Evolutionary conservation across 2,329 filamentous ascomycete genomes (phyloP).

Genomic region (Ascochyta clinopodiicola): DNA sequence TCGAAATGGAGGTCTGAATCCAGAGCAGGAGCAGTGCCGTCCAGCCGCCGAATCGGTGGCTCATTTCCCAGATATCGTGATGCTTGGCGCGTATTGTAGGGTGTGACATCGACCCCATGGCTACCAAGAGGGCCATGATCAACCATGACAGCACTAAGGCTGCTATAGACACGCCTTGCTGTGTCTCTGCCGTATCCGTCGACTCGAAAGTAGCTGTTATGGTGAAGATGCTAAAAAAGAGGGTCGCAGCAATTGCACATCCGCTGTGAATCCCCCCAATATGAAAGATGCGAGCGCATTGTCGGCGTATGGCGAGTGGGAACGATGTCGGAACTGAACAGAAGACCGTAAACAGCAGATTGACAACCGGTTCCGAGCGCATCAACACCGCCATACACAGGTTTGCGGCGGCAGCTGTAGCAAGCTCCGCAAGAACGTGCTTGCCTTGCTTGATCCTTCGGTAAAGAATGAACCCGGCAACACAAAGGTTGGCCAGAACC

Average conservation of each 20-base stretch:
- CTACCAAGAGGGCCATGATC: conserved; percentile 36
- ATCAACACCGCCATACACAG: conserved; percentile 42
- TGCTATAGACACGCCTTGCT: conserved; percentile 14
- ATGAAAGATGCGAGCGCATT: conserved; percentile 45
- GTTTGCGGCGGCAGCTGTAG: conserved; percentile 50
- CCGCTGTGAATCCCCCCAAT: conserved; percentile 49
- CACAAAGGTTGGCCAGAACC: conserved; percentile 35
- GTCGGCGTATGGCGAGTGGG: conserved; percentile 42
- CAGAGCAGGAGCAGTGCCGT: conserved; percentile 46
- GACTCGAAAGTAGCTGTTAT: conserved; percentile 44
- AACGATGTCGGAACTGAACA: conserved; percentile 43
- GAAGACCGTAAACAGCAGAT: conserved; percentile 43
- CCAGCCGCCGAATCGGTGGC: conserved; percentile 50
- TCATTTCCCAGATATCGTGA: conserved; percentile 47
- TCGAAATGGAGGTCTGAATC: conserved; percentile 37
- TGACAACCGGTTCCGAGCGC: conserved; percentile 48
- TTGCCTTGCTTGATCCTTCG: conserved; percentile 25
- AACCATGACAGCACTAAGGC: conserved; percentile 41
- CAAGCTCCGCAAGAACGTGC: conserved; percentile 36
- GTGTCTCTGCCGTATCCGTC: conserved; percentile 20
- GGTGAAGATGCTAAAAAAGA: conserved; percentile 56
- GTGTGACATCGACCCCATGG: conserved; percentile 40
- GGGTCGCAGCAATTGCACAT: conserved; percentile 42
- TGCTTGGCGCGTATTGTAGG: conserved; percentile 39
- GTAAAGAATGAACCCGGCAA: conserved; percentile 37